Percentiles rank a stretch among this genome's conserved stretches.
Conservation (phyloP, 2,329 filamentous ascomycete species). For the Calonectria henricotiae region DNA sequence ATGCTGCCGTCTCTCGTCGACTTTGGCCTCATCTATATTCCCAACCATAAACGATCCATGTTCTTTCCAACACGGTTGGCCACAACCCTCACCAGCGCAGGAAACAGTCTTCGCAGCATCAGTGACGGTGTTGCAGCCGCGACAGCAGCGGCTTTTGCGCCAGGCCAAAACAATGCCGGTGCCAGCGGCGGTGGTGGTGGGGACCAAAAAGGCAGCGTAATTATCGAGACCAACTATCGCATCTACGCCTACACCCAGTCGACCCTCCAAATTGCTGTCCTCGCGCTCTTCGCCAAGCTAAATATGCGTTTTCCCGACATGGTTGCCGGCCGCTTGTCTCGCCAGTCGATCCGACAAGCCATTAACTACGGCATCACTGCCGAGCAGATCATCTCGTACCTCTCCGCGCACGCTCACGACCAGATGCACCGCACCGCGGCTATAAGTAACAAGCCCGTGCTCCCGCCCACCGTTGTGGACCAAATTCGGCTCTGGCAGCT, state of each 20-base stretch:
- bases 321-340: slow-evolving; percentile 91
- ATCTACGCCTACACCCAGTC: slow-evolving; percentile 97
- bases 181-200: slow-evolving; percentile 55
- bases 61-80: slow-evolving; percentile 95
- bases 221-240: slow-evolving; percentile 98
- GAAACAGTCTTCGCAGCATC: slow-evolving; percentile 80
- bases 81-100: slow-evolving; percentile 91
- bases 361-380: slow-evolving; percentile 93
- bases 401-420: slow-evolving; percentile 93
- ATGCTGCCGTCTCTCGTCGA: slow-evolving; percentile 94
- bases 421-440: slow-evolving; percentile 84
- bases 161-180: slow-evolving; percentile 57
- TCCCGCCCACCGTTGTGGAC: slow-evolving; percentile 96
- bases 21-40: slow-evolving; percentile 91
- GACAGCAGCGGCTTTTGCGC: slow-evolving; percentile 63
- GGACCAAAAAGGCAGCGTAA: slow-evolving; percentile 84
- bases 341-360: slow-evolving; percentile 88
- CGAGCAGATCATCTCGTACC: slow-evolving; percentile 95
- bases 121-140: slow-evolving; percentile 80
- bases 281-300: slow-evolving; percentile 90
- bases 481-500: slow-evolving; percentile 98
- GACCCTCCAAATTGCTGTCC: slow-evolving; percentile 93
- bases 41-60: slow-evolving; percentile 71
- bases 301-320: slow-evolving; percentile 95
- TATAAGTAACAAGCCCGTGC: slow-evolving; percentile 76